Conservation (phyloP, 345 rosid genomes). For the Lepidium sativum region DNA sequence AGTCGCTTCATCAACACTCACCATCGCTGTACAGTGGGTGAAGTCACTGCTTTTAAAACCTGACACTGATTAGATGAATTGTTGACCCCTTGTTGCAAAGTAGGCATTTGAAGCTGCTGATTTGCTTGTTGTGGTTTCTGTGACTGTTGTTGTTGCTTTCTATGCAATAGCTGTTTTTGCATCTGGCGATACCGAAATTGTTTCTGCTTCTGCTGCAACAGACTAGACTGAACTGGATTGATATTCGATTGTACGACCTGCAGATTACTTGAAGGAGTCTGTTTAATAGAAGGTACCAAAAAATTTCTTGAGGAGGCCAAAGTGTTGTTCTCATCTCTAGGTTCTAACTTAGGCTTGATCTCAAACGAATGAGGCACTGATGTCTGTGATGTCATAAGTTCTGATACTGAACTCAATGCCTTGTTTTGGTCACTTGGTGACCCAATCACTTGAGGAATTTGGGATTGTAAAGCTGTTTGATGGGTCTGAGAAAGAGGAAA, state of each 20-base stretch:
- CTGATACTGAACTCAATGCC: slow-evolving; percentile 36
- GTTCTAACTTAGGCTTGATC: slow-evolving; percentile 32
- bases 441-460: slow-evolving; percentile 33
- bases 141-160: slow-evolving; percentile 25
- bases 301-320: slow-evolving; percentile 36
- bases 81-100: slow-evolving; percentile 46
- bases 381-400: slow-evolving; percentile 32
- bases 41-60: slow-evolving; percentile 28
- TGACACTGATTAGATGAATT: slow-evolving; percentile 42
- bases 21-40: no score
- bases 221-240: slow-evolving; percentile 42
- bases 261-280: slow-evolving; percentile 26
- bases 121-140: slow-evolving; percentile 22
- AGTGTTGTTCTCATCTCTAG: slow-evolving; percentile 32
- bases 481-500: slow-evolving; percentile 35
- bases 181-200: slow-evolving; percentile 40
- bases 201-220: slow-evolving; percentile 52
- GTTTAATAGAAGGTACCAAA: slow-evolving; percentile 30
- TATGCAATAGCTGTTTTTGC: slow-evolving; percentile 33
- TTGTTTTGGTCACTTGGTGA: slow-evolving; percentile 27
- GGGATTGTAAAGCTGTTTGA: slow-evolving; percentile 35
- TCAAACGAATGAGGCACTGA: slow-evolving; percentile 33
- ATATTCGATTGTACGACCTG: slow-evolving; percentile 35
- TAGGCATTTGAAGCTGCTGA: slow-evolving; percentile 40
- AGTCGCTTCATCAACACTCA: no score